Base-by-base conservation (phyloP, 2,329 filamentous ascomycete species). In the Paracoccidioides lutzii region DNA sequence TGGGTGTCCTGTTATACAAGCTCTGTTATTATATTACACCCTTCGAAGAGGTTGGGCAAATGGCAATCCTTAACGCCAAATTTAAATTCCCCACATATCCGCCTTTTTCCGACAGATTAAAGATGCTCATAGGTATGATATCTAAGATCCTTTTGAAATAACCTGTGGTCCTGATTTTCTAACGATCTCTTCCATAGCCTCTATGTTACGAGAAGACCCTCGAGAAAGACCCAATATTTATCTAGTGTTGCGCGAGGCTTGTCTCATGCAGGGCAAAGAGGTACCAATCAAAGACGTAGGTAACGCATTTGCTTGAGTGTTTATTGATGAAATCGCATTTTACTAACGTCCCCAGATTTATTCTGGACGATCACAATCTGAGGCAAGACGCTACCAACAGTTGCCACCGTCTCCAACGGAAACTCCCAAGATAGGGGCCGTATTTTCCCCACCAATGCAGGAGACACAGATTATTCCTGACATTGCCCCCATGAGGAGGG, bases 21-120 rank as follows among this genome's bases (percentile, higher is more conserved):
- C 78, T 98, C 59, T 98, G 93, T 76, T 98, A 97, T 73, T 98
- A 98, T 72, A 98, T 93, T 1, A 98, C 93, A 5, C 93, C 93
- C 0, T 98, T 98, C 65, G 93, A 98, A 73, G 91, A 97, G 60
- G 90, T 95, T 67, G 93, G 93, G 32, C 91, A 96, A 74, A 87
- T 97, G 76, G 93, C 93, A 10, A 98, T 98, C 60, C 75, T 98
- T 59, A 97, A 97, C 67, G 93, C 93, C 52, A 94, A 83, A 70
- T 97, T 88, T 78, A 90, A 88, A 66, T 98, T 88, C 65, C 93
- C 91, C 5, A 81, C 79, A 58, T 89, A 96, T 66, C 93, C 93
- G 33, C 76, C 81, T 15, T 98, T 98, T 68, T 96, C 93, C 0
- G 88, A 95, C 63, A 82, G 86, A 55, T 73, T 96, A 55, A 96